A percentile compares a stretch with the other conserved stretches of the same genome.
Conservation (phyloP, 495 filamentous ascomycete species). For the Aspergillus hancockii region DNA sequence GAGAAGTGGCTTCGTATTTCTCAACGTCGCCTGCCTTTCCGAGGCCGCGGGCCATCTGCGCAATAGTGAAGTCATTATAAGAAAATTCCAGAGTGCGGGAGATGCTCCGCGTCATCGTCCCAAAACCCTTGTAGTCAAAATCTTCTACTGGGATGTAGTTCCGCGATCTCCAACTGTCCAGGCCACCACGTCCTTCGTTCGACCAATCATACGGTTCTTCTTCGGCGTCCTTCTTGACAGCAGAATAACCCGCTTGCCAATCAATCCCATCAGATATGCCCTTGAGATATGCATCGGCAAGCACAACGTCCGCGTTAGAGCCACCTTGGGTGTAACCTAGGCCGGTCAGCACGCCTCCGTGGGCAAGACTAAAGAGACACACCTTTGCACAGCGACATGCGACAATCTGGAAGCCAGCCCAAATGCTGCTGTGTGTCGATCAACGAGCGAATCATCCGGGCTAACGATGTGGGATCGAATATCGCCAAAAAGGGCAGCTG, state of each 20-base stretch:
- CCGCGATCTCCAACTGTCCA: conserved; percentile 66
- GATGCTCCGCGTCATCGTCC: conserved; percentile 69
- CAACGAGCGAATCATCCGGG: conserved; percentile 65
- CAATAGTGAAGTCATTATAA: conserved; percentile 68
- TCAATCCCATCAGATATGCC: conserved; percentile 61
- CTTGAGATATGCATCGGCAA: conserved; percentile 76
- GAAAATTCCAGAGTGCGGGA: conserved; percentile 72
- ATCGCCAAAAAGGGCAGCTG: conserved; percentile 67
- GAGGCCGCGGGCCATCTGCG: conserved; percentile 54
- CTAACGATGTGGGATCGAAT: conserved; percentile 60
- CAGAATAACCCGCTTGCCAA: conserved; percentile 67
- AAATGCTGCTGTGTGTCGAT: conserved; percentile 73
- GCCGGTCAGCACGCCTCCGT: conserved; percentile 1
- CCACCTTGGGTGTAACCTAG: conserved; percentile 65
- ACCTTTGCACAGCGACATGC: conserved; percentile 73
- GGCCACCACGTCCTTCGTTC: conserved; percentile 72
- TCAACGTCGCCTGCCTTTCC: conserved; percentile 54
- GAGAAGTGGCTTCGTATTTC: conserved; percentile 61
- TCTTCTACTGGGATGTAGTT: conserved; percentile 70
- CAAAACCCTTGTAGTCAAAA: conserved; percentile 71
- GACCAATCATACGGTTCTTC: conserved; percentile 65
- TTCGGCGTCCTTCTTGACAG: conserved; percentile 71
- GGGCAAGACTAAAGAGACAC: background rate
- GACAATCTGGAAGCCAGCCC: conserved; percentile 67
- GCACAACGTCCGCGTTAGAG: conserved; percentile 72